Conservation (phyloP, 148 eudicot genomes). For the Rhododendron griersonianum region DNA sequence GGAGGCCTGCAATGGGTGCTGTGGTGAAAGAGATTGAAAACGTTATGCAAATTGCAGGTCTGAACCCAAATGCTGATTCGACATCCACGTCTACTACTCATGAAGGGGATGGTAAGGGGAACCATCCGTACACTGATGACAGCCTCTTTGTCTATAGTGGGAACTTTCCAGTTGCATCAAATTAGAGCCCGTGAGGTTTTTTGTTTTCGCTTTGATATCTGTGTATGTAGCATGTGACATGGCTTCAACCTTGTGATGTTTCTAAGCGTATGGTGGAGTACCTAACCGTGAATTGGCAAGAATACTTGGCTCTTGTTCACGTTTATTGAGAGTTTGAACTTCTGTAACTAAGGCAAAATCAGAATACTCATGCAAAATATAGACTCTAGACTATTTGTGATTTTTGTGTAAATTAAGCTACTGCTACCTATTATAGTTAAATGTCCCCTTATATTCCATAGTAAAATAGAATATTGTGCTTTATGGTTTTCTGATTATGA, state of each 20-base stretch:
- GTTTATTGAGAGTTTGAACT: not conserved
- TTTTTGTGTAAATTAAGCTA: not conserved
- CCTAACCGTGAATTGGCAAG: not conserved
- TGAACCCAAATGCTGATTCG: slow-evolving; percentile 62
- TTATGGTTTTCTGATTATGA: not conserved
- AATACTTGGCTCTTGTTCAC: not conserved
- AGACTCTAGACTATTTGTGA: not conserved
- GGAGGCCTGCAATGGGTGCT: slow-evolving; percentile 66
- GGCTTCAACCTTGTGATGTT: not conserved
- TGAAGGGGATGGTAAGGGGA: slow-evolving; percentile 25
- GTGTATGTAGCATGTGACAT: not conserved
- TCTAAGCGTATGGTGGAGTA: not conserved
- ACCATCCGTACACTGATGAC: slow-evolving; percentile 47
- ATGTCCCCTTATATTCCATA: not conserved
- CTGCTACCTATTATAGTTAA: not conserved
- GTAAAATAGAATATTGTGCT: not conserved
- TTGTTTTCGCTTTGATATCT: not conserved
- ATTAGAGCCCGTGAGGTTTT: slow-evolving; percentile 14
- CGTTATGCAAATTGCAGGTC: slow-evolving; percentile 53
- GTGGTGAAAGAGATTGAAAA: slow-evolving; percentile 67
- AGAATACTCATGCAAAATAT: not conserved
- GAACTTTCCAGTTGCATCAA: slow-evolving; percentile 15
- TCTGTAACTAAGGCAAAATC: not conserved
- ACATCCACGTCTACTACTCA: slow-evolving; percentile 37
- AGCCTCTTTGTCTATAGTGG: slow-evolving; percentile 34